phyloP scores from a whole-genome alignment of 345 rosid species.

The Bruguiera sexangula region DNA sequence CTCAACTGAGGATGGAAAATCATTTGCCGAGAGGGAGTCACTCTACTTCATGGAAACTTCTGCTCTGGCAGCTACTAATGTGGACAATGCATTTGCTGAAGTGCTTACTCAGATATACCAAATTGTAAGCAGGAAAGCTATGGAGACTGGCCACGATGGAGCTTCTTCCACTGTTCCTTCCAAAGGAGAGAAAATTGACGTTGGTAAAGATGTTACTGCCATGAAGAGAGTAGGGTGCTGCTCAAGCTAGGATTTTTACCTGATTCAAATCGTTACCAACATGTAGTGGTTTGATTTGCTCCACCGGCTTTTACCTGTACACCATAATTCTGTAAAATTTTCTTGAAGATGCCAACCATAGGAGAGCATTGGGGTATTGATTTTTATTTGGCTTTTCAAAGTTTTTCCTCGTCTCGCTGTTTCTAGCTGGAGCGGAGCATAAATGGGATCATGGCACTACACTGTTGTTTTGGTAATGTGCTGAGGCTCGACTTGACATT shows the following conservation, averaged over 20 bases:
- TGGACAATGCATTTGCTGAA: conserved; percentile 84
- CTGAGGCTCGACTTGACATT: too few species aligned
- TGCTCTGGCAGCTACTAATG: conserved; percentile 81
- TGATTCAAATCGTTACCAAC: conserved; percentile 15
- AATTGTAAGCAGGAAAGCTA: conserved; percentile 82
- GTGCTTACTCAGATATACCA: conserved; percentile 81
- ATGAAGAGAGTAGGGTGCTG: conserved; percentile 89
- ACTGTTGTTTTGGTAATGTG: conserved; percentile 13
- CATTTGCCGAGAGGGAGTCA: conserved; percentile 76
- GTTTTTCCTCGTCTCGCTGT: conserved; percentile 13
- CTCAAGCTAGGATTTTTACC: conserved; percentile 48
- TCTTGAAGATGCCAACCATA: conserved; percentile 26
- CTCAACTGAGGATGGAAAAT: conserved; percentile 74
- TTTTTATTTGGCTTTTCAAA: conserved; percentile 22
- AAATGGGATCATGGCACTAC: conserved; percentile 20
- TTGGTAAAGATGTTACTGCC: conserved; percentile 81
- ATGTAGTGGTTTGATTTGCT: conserved; percentile 30
- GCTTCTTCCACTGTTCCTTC: conserved; percentile 56
- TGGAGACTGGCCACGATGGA: conserved; percentile 60
- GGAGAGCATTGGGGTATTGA: conserved; percentile 22
- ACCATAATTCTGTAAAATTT: conserved; percentile 38
- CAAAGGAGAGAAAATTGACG: conserved; percentile 83
- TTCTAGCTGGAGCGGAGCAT: conserved; percentile 19
- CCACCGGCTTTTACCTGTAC: conserved; percentile 12
- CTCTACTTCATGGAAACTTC: conserved; percentile 96